These are phyloP conservation scores for carrot (Daucus carota) DNA, from an alignment of 129 eudicot species.

Conservation along the genomic window DH1_v3.0 NC_030381.2:46894001-46894500, in stretches of 20 bases:
- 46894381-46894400: conserved; percentile 91
- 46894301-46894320: background rate
- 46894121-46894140: too few species aligned
- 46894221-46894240: background rate
- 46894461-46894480: conserved; percentile 93
- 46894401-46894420: conserved; percentile 96
- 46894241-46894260: background rate
- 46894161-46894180: too few species aligned
- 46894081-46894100: too few species aligned
- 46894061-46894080: too few species aligned
- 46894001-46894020: too few species aligned
- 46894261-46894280: too few species aligned
- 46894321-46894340: background rate
- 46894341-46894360: background rate
- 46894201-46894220: too few species aligned
- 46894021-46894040: too few species aligned
- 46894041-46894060: too few species aligned
- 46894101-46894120: too few species aligned
- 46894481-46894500: conserved; percentile 95
- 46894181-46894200: too few species aligned
- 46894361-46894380: conserved; percentile 33
- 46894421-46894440: conserved; percentile 98
- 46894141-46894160: too few species aligned
- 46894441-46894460: conserved; percentile 94
- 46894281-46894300: background rate